Evolutionary conservation across 768 basidiomycete species (phyloP).

Genomic region (Termitomyces sp.): DNA sequence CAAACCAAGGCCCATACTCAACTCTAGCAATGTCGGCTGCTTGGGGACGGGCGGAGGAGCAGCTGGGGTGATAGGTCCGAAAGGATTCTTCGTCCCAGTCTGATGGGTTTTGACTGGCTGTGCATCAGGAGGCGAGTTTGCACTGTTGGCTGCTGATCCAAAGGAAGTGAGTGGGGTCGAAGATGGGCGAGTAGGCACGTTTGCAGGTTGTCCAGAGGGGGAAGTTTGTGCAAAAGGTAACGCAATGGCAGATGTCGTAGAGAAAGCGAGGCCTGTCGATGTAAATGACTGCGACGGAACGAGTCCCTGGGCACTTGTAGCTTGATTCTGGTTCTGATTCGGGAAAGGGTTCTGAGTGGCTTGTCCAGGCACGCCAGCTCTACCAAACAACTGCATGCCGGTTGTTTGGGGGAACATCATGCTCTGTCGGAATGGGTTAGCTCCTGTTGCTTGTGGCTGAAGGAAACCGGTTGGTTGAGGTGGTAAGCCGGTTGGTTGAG

Average conservation of each 20-base stretch:
- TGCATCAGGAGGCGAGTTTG: conserved; percentile 39
- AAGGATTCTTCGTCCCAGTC: conserved; percentile 95
- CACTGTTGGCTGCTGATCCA: conserved; percentile 20
- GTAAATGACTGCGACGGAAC: conserved; percentile 9
- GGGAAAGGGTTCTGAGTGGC: conserved; percentile 15
- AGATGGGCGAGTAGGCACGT: conserved; percentile 54
- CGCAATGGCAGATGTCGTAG: conserved; percentile 15
- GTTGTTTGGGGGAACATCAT: conserved; percentile 65
- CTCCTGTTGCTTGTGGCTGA: conserved; percentile 59
- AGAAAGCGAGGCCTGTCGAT: conserved; percentile 17
- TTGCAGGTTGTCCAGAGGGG: conserved; percentile 16
- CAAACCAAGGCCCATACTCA: conserved; percentile 49
- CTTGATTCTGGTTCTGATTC: conserved; percentile 14
- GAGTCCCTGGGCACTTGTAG: conserved; percentile 1
- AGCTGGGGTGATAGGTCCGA: conserved; percentile 63
- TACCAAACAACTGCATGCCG: conserved; percentile 46
- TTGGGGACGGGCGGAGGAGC: conserved; percentile 68
- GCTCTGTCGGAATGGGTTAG: conserved; percentile 84
- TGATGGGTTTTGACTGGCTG: conserved; percentile 81
- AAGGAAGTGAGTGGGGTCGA: conserved; percentile 66
- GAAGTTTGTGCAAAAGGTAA: conserved; percentile 21
- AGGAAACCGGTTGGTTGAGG: conserved; percentile 34
- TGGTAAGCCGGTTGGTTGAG: background rate
- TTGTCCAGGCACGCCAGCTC: conserved; percentile 17
- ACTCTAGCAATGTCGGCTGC: conserved; percentile 76